A percentile compares a stretch with the other conserved stretches of the same genome.
These are phyloP conservation scores for Suillus americanus DNA, from an alignment of 768 basidiomycete species.

Conservation along the genomic window DNA sequence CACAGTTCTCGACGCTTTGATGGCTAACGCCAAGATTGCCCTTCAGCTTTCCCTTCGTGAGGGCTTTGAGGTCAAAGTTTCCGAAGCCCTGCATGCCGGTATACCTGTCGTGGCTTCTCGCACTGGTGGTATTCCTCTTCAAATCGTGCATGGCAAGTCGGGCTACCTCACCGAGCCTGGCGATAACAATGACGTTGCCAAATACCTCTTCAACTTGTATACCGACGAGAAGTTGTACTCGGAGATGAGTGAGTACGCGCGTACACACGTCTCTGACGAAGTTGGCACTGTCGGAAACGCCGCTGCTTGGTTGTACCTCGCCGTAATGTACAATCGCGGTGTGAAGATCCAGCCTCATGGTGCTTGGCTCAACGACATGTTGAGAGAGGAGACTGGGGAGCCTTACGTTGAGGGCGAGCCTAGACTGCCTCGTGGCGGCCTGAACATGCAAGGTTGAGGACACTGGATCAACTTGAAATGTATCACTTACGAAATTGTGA, in stretches of 20 bases:
- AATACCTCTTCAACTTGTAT: slow-evolving; percentile 74
- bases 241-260: slow-evolving; percentile 64
- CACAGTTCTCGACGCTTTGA: slow-evolving; percentile 79
- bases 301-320: slow-evolving; percentile 63
- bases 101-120: slow-evolving; percentile 81
- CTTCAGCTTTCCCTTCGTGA: slow-evolving; percentile 91
- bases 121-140: slow-evolving; percentile 94
- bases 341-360: slow-evolving; percentile 78
- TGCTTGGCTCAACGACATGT: slow-evolving; percentile 82
- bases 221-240: slow-evolving; percentile 70
- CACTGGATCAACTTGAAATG: neutral
- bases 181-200: slow-evolving; percentile 74
- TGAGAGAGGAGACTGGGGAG: slow-evolving; percentile 75
- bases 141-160: slow-evolving; percentile 84
- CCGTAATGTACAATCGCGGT: slow-evolving; percentile 78
- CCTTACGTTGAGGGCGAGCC: slow-evolving; percentile 68
- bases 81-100: slow-evolving; percentile 89
- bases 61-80: slow-evolving; percentile 97
- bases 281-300: slow-evolving; percentile 84
- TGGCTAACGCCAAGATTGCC: slow-evolving; percentile 88
- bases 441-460: slow-evolving; percentile 56
- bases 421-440: slow-evolving; percentile 60
- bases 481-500: neutral
- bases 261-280: slow-evolving; percentile 79
- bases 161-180: slow-evolving; percentile 81